These are phyloP conservation scores for Magnusiomyces fungicola DNA, from an alignment of 1,139 yeast species.

Conservation along the genomic window DNA sequence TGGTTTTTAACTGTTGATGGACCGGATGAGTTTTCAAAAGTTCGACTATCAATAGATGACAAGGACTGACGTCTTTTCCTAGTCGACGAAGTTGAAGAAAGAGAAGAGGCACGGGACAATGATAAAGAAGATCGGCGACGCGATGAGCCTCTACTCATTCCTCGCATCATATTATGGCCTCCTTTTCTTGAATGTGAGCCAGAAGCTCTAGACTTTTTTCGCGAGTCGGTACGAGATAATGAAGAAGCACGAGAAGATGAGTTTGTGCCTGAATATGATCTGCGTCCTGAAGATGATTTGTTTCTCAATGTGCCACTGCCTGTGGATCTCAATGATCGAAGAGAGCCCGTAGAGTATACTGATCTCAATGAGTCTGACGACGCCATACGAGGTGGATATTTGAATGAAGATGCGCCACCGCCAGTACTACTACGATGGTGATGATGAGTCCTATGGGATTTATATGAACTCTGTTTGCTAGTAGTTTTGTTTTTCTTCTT, in stretches of 20 bases:
- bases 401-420: not conserved
- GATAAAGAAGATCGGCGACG: too few species aligned
- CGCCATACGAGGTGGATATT: not conserved
- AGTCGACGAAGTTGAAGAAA: not conserved
- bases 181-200: too few species aligned
- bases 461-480: too few species aligned
- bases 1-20: too few species aligned
- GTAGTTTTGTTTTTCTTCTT: too few species aligned
- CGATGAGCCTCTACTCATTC: not conserved
- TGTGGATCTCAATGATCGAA: not conserved
- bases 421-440: not conserved
- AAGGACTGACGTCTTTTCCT: too few species aligned
- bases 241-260: not conserved
- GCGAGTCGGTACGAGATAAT: not conserved
- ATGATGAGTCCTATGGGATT: not conserved
- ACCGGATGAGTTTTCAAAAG: too few species aligned
- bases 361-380: constrained; percentile 3
- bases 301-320: not conserved
- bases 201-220: not conserved
- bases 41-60: too few species aligned
- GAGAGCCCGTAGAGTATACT: not conserved
- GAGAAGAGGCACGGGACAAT: not conserved
- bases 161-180: not conserved
- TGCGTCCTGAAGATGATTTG: not conserved
- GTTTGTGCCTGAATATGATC: not conserved